Conservation (phyloP, 2,329 filamentous ascomycete genomes). For the Sclerotinia sclerotiorum region DNA sequence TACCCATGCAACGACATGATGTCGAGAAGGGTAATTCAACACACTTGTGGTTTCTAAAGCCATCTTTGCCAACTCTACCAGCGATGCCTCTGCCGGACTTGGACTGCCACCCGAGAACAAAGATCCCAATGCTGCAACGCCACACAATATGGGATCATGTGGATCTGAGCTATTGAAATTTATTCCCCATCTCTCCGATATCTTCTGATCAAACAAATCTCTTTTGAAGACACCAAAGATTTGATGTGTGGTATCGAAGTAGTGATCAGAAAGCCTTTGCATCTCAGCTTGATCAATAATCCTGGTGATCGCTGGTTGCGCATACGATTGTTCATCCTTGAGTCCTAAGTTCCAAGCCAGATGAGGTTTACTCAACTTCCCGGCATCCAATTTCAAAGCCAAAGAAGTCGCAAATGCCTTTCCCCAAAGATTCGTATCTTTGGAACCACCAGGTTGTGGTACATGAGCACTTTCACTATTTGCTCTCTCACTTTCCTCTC, state of each 20-base stretch:
- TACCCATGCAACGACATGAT: conserved; percentile 35
- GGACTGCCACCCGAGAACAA: conserved; percentile 38
- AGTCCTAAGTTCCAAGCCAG: conserved; percentile 42
- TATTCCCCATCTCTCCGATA: conserved; percentile 39
- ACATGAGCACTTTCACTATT: conserved; percentile 11
- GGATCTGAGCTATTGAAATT: conserved; percentile 33
- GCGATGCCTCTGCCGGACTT: conserved; percentile 34
- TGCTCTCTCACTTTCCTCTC: conserved; percentile 19
- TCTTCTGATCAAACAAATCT: conserved; percentile 31
- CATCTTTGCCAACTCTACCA: conserved; percentile 32
- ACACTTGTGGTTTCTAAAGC: conserved; percentile 30
- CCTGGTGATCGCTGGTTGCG: conserved; percentile 30
- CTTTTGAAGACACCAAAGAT: conserved; percentile 41
- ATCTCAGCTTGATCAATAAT: conserved; percentile 23
- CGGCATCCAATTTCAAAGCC: conserved; percentile 20
- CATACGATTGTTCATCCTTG: conserved; percentile 34
- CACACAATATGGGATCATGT: conserved; percentile 39
- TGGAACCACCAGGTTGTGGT: background rate
- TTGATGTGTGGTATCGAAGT: conserved; percentile 38
- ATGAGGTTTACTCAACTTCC: conserved; percentile 37
- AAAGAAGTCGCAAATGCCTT: conserved; percentile 20
- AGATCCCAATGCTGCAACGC: conserved; percentile 41
- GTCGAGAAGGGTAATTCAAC: conserved; percentile 25
- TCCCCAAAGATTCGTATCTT: conserved; percentile 16
- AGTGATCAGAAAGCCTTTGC: conserved; percentile 34